phyloP scores from a whole-genome alignment of 2,329 filamentous ascomycete species.

The Fusarium sp. region DNA sequence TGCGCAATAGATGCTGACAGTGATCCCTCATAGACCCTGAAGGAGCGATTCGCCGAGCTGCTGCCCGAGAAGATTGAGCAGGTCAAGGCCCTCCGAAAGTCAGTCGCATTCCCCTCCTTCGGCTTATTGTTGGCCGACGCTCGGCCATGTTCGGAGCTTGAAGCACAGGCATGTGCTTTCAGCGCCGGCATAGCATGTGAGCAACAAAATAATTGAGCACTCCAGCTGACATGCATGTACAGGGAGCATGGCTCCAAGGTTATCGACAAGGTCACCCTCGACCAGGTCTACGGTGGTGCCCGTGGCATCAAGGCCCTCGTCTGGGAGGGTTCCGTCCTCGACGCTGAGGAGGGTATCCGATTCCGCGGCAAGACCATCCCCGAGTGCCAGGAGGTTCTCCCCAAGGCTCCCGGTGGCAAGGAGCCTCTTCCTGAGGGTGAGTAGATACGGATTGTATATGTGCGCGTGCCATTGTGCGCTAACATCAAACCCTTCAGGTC shows the following conservation, averaged over 20 bases:
- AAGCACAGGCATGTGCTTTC: conserved; percentile 4
- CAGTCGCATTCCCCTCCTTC: conserved; percentile 54
- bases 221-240: conserved; percentile 36
- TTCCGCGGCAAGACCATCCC: conserved; percentile 99
- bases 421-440: conserved; percentile 95
- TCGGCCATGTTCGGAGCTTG: conserved; percentile 23
- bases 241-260: conserved; percentile 97
- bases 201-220: conserved; percentile 15
- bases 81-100: conserved; percentile 99
- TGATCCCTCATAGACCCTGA: conserved; percentile 76
- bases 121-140: conserved; percentile 28
- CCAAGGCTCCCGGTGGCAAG: conserved; percentile 95
- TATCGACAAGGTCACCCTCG: conserved; percentile 96
- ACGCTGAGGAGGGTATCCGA: conserved; percentile 98
- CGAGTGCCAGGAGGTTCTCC: conserved; percentile 97
- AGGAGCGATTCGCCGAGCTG: conserved; percentile 97
- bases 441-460: conserved; percentile 18
- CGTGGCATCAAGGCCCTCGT: conserved; percentile 99
- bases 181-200: conserved; percentile 2
- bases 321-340: conserved; percentile 98
- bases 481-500: conserved; percentile 65
- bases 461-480: conserved; percentile 14
- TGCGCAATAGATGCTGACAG: conserved; percentile 9
- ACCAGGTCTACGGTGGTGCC: conserved; percentile 99
- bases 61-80: conserved; percentile 97